Evolutionary conservation across 257 asterid species (phyloP), one percentile per base, ranked within the genome.

Genomic region (Phtheirospermum japonicum): DNA sequence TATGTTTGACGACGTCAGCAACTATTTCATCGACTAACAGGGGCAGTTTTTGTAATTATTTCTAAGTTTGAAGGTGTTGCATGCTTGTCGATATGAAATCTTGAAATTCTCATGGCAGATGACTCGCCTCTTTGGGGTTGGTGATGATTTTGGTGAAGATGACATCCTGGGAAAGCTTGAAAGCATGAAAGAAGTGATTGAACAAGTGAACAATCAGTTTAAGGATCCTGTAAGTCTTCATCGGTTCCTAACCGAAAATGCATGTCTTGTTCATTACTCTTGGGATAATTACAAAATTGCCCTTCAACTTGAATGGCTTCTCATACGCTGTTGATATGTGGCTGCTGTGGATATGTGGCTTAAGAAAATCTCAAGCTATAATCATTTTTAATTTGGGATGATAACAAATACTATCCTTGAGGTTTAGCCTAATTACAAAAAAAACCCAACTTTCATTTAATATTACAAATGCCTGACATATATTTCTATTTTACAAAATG

Each of bases 181-280:
- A 79, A 82, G 95, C 82, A 85, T 90, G 97, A 87, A 85, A 80
- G 95, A 85, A 28, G 76, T 90, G 77, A 87, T 90, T 71, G 90
- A 87, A 72, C 85, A 90, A 78, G 97, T 90, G 64, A 90, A 87
- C 80, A 74, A 71, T 71, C 97, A 90, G 78, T 90, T 90, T 72
- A 90, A 87, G 82, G 95, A 90, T 76, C 97, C 97, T 2, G 97
- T 90, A 71, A 85, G 95, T 70, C 70, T 28, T 59, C 56, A 50
- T 63, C 34, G 26, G 62, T 59, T 59, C 39, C 62, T 40, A 50
- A 48, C 14, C 19, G 56, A 33, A 63, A 48, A 16, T 32, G 28
- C 12, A 17, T 33, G 58, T 65, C 57, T 74, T 50, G 45, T 33
- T 10, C 46, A 53, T 61, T 49, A n/a, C 45, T 31, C 18, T 56